phyloP scores from a whole-genome alignment of 495 filamentous ascomycete genomes.

The Annulohypoxylon moriforme region DNA sequence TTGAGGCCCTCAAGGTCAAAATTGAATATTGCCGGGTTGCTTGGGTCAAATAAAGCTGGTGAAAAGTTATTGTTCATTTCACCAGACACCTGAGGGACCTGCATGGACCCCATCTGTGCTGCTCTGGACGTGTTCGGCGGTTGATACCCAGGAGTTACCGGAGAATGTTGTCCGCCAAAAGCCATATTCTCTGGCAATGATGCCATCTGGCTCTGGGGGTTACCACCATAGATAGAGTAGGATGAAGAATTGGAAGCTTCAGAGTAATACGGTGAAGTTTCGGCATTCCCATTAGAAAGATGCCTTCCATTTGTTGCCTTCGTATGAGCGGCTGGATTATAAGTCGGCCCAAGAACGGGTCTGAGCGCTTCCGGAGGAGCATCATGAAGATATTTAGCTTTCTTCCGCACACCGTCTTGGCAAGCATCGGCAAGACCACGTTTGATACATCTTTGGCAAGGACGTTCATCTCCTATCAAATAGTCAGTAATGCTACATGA shows the following conservation, averaged over 20 bases:
- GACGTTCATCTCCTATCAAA: conserved; percentile 75
- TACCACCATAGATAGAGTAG: conserved; percentile 53
- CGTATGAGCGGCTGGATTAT: conserved; percentile 57
- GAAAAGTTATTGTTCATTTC: conserved; percentile 60
- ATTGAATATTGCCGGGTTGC: conserved; percentile 90
- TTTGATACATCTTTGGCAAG: conserved; percentile 94
- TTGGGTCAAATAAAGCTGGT: conserved; percentile 80
- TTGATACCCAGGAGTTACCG: conserved; percentile 75
- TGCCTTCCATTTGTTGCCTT: conserved; percentile 50
- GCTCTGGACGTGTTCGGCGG: conserved; percentile 54
- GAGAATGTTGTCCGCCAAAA: conserved; percentile 72
- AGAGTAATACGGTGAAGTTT: conserved; percentile 47
- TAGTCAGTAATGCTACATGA: conserved; percentile 30
- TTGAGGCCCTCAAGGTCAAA: conserved; percentile 94
- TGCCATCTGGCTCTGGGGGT: conserved; percentile 44
- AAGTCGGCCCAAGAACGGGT: conserved; percentile 66
- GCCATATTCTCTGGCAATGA: conserved; percentile 61
- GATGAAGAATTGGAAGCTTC: conserved; percentile 43
- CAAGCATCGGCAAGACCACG: conserved; percentile 88
- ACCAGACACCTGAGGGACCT: conserved; percentile 53
- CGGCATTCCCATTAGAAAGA: conserved; percentile 41
- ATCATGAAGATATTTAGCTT: conserved; percentile 98
- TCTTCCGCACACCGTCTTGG: conserved; percentile 96
- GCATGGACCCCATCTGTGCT: conserved; percentile 46
- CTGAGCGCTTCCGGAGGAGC: conserved; percentile 79